Evolutionary conservation across 192 early-diverging fungal species (phyloP), one percentile per base, ranked within the genome.

Genomic region (Dispira parvispora): DNA sequence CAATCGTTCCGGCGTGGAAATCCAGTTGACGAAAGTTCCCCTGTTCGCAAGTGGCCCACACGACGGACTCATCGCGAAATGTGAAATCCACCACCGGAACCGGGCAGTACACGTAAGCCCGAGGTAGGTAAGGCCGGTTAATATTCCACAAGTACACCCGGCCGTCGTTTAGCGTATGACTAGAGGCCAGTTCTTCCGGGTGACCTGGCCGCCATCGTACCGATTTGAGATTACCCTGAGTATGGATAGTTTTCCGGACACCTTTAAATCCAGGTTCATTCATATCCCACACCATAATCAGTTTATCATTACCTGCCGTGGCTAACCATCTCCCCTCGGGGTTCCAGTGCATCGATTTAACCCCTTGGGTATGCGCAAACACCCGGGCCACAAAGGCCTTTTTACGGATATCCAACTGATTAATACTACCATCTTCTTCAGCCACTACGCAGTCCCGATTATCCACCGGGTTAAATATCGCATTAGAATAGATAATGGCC

Each of bases 211-310:
- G 72, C 76, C 76, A 78, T 26, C 67, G 64, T 45, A 78, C 55
- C 16, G 66, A 64, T 63, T 73, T 68, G 26, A 65, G 45, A 9
- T 27, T 45, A 0, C 53, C 63, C 1, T 64, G 52, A n/a, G 76
- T 75, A 43, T 68, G 68, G 52, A 78, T 69, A 11, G 65, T 64
- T 58, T 69, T 70, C 62, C 64, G 12, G 32, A 43, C 20, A n/a
- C 58, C 38, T 3, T 44, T 14, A 38, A 61, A 61, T 2, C 58
- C 18, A 6, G 58, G 10, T n/a, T 50, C 43, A 25, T 68, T 53
- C n/a, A 78, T 57, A 43, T 78, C 76, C 73, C 73, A 78, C 46
- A 78, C 65, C 53, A 67, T 75, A 55, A 76, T 76, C 8, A 62
- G 44, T 42, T 60, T 58, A 43, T 78, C 76, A 61, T 50, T 71